phyloP scores from a whole-genome alignment of 2,329 filamentous ascomycete species.

The Fusarium udum region DNA sequence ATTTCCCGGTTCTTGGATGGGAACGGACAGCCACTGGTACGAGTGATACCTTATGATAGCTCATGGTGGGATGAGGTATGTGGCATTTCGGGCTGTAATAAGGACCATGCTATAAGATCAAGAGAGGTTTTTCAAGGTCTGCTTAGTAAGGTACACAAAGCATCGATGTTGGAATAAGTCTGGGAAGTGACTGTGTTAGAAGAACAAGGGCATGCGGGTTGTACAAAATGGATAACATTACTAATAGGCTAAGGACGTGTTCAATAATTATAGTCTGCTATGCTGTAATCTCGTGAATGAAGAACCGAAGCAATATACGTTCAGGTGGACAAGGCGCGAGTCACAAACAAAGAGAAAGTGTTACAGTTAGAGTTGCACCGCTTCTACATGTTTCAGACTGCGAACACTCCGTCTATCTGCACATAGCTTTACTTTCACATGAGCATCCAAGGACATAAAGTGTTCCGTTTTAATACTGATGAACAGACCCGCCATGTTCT shows the following conservation, averaged over 20 bases:
- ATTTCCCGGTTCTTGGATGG: neutral
- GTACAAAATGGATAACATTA: accelerated
- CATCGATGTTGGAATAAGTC: accelerated
- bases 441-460: neutral
- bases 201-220: neutral
- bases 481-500: too few relatives aligned
- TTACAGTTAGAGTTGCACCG: accelerated
- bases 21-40: neutral
- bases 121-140: neutral
- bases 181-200: neutral
- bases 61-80: neutral
- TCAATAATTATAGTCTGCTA: neutral
- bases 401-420: accelerated
- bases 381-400: neutral
- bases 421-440: neutral
- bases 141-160: accelerated
- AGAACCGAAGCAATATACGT: accelerated
- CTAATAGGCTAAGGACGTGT: neutral
- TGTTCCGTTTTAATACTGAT: neutral
- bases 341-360: neutral
- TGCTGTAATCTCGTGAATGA: neutral
- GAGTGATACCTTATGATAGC: neutral
- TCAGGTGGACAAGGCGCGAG: neutral
- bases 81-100: neutral
- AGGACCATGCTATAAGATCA: neutral